Evolutionary conservation across 2,329 filamentous ascomycete species (phyloP), one percentile per base, ranked within the genome.

Genomic region (Karstenula rhodostoma): DNA sequence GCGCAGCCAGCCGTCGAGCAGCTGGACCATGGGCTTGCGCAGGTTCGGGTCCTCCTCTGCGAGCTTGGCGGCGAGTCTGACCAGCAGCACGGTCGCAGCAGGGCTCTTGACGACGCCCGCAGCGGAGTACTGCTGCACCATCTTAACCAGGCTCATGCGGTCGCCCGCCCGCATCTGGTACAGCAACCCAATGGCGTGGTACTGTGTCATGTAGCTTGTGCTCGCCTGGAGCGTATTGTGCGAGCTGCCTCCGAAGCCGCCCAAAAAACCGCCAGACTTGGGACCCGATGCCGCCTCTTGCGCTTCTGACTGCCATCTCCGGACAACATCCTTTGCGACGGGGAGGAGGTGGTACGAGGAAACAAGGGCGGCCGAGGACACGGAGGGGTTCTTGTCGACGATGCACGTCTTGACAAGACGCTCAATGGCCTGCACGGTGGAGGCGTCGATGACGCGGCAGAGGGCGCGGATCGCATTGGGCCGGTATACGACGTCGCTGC

Each of bases 121-220:
- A 56, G 90, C 90, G 55, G 93, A 93, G 77, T 97, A 98, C 79
- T 99, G 95, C 82, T 99, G 95, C n/a, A 99, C 94, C 95, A 99
- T 98, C 86, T 99, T 99, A 62, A 98, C 94, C 71, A 99, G 82
- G 23, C 95, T 94, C 95, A 99, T 99, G 72, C 95, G 89, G 79
- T 99, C 95, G 78, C 97, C 94, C 73, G 91, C 91, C 74, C 95
- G 91, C 93, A 98, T 98, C 81, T 98, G 94, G 79, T 98, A 99
- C 47, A 99, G 82, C 57, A 99, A 87, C 65, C 95, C 95, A 82
- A 99, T 97, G 65, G 95, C 95, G 79, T 99, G 95, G 80, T 99
- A 99, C 79, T 99, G 95, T 59, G 93, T 91, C 93, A 98, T 98
- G 75, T 92, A 96, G 69, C 95, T 98, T 73, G 93, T 94, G 64